Conservation (phyloP, 306 rosid species). For the Gastrolobium bilobum region DNA sequence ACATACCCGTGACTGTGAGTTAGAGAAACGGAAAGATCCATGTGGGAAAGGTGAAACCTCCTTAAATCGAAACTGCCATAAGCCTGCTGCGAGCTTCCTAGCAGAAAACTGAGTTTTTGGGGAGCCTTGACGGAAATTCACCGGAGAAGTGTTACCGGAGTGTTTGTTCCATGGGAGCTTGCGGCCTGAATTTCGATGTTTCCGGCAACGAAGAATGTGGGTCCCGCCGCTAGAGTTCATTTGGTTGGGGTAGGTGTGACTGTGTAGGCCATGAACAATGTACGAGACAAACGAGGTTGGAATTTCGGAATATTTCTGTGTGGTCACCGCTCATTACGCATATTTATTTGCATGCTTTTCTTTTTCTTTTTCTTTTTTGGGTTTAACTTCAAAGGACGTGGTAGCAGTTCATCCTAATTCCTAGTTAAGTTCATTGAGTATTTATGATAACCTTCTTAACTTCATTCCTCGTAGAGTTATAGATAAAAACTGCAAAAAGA, state of each 20-base stretch:
- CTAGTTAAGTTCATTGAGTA: too few species aligned
- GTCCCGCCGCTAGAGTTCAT: constrained; percentile 39
- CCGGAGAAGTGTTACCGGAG: constrained; percentile 2
- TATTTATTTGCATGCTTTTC: neutral
- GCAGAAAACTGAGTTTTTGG: constrained; percentile 48
- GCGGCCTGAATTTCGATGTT: neutral
- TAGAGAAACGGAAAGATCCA: neutral
- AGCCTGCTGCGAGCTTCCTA: constrained; percentile 70
- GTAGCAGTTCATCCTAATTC: too few species aligned
- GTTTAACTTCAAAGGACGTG: too few species aligned
- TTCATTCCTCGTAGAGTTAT: too few species aligned
- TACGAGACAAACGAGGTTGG: neutral
- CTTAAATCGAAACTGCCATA: constrained; percentile 58
- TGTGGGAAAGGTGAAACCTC: constrained; percentile 31
- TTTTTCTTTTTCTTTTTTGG: too few species aligned
- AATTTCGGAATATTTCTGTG: neutral
- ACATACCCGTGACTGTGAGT: constrained; percentile 11
- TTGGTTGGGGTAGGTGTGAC: constrained; percentile 36
- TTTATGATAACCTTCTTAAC: too few species aligned
- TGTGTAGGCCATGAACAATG: constrained; percentile 16
- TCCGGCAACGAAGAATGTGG: constrained; percentile 46
- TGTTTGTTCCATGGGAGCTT: neutral
- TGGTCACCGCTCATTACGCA: neutral
- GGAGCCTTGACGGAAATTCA: constrained; percentile 1
- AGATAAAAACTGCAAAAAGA: too few species aligned